phyloP scores from a whole-genome alignment of 441 rosid species.

The Biscutella auriculata region DNA sequence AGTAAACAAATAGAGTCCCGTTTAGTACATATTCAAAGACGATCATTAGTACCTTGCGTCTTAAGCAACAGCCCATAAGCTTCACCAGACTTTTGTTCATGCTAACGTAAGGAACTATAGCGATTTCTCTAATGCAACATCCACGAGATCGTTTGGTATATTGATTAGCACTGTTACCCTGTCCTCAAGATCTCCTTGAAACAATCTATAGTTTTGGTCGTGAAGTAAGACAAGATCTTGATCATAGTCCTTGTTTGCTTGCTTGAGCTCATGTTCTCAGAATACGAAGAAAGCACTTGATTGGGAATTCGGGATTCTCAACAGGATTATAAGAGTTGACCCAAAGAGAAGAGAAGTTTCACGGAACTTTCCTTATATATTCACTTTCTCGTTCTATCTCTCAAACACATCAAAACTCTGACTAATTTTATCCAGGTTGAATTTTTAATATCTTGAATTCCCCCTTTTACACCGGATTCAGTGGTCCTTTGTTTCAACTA shows the following conservation, averaged over 20 bases:
- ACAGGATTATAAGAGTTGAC: neutral
- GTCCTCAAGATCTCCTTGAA: conserved; percentile 1
- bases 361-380: neutral
- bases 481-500: too few relatives aligned
- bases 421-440: too few relatives aligned
- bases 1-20: neutral
- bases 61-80: conserved; percentile 6
- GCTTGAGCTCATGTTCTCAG: too few relatives aligned
- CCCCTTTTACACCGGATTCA: too few relatives aligned
- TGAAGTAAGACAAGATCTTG: neutral
- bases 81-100: neutral
- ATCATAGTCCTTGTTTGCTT: too few relatives aligned
- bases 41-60: neutral
- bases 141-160: neutral
- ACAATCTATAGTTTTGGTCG: conserved; percentile 1
- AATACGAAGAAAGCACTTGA: too few relatives aligned
- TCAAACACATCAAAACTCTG: too few relatives aligned
- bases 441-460: too few relatives aligned
- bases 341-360: neutral
- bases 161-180: conserved; percentile 2
- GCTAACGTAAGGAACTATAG: neutral
- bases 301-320: too few relatives aligned
- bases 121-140: neutral
- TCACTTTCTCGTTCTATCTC: too few relatives aligned
- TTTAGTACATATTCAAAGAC: neutral